These are phyloP conservation scores for Fraxinus albicans DNA, from an alignment of 305 asterid genomes.

Conservation along the genomic window DNA sequence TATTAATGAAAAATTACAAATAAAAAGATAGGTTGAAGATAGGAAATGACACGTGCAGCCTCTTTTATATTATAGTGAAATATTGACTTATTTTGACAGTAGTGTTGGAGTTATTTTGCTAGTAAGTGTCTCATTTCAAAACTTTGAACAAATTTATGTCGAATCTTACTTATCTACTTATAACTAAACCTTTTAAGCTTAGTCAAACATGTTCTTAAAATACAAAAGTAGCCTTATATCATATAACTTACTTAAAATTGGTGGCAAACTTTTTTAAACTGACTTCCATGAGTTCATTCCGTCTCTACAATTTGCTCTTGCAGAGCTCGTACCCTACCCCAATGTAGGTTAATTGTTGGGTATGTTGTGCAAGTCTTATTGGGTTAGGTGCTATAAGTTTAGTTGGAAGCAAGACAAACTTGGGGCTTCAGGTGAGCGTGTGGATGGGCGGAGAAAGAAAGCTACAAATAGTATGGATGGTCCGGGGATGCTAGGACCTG, in stretches of 20 bases:
- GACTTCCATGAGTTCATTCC: neutral
- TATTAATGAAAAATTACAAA: neutral
- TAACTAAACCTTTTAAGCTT: neutral
- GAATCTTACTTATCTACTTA: neutral
- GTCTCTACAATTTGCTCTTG: neutral
- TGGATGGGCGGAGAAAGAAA: neutral
- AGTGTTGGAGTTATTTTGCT: neutral
- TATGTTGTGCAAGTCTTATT: neutral
- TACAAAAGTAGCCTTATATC: neutral
- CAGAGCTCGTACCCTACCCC: neutral
- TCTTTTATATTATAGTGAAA: neutral
- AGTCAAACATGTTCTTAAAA: neutral
- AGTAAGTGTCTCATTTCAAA: neutral
- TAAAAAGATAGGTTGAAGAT: neutral
- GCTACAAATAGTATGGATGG: neutral
- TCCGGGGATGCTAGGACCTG: neutral
- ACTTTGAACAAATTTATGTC: neutral
- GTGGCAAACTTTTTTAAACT: neutral
- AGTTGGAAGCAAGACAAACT: neutral
- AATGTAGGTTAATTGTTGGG: neutral
- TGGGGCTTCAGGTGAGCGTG: neutral
- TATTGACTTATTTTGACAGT: neutral
- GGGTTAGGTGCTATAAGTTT: neutral
- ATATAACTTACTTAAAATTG: neutral
- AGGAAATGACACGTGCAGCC: neutral